Base-by-base conservation (phyloP, 768 basidiomycete genomes). In the Collybiopsis confluens region DNA sequence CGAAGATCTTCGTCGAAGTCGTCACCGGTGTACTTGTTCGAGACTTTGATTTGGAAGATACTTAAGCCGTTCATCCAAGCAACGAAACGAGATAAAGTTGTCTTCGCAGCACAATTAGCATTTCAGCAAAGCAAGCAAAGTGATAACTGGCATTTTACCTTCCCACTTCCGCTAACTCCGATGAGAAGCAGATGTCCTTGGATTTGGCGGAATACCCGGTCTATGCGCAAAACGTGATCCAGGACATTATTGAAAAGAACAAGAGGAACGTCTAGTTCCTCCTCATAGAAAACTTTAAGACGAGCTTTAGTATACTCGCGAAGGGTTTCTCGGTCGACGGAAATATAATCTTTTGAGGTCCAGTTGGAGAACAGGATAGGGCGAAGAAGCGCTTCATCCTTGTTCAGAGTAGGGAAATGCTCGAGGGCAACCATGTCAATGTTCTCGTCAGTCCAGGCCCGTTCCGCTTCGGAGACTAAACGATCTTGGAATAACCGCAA, bases 51-150 rank as follows among this genome's bases (percentile, higher is more conserved):
- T 68, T 99, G 97, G 81, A 97, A 99, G 59, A 99, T 95, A 65
- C 91, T 97, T 51, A 99, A 75, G 41, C 97, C 97, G 62, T 99
- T 99, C 87, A 99, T 98, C 97, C 97, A 99, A 0, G 97, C 97
- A 24, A 99, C 97, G 67, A 99, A 99, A 44, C 97, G 87, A 36
- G 97, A 97, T 1, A 99, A 72, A 0, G 95, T 99, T 3, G 97
- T 99, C 97, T 98, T 64, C 8, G 48, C 41, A 56, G 43, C 24
- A 15, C 49, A 11, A 43, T 61, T 11, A 56, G 35, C 2, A 53
- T 52, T n/a, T 59, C 27, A 65, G 59, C 52, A 53, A 54, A 46
- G 16, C 42, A 54, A 58, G 38, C 54, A 55, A 20, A 43, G 0
- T n/a, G n/a, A n/a, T n/a, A 33, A 27, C 43, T 26, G 35, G 30